Percentiles rank a stretch among this genome's conserved stretches.
phyloP scores from a whole-genome alignment of 1,284 basidiomycete genomes.

The Marasmius tenuissimus region DNA sequence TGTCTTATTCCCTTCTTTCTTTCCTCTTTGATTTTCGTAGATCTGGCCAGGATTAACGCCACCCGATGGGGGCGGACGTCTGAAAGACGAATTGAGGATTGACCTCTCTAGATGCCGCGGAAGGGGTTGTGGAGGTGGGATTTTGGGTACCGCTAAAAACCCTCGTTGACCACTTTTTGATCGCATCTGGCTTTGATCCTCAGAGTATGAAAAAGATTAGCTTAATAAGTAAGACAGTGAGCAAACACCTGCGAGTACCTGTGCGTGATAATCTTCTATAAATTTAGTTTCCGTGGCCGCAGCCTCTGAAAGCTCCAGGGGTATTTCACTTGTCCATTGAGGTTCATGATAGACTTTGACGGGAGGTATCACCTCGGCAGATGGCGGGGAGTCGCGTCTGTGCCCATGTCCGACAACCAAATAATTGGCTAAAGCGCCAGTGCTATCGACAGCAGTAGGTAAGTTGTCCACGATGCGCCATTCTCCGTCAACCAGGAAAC shows the following conservation, averaged over 20 bases:
- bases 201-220: neutral
- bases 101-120: conserved; percentile 94
- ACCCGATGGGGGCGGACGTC: conserved; percentile 22
- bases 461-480: conserved; percentile 81
- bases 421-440: conserved; percentile 95
- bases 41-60: conserved; percentile 28
- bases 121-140: conserved; percentile 83
- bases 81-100: conserved; percentile 67
- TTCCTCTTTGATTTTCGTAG: conserved; percentile 3
- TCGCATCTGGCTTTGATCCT: conserved; percentile 12
- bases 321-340: conserved; percentile 77
- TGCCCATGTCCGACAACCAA: conserved; percentile 51
- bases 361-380: neutral
- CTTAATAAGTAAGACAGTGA: neutral
- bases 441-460: conserved; percentile 91
- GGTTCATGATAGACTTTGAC: conserved; percentile 5
- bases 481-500: conserved; percentile 93
- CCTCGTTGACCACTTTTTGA: conserved; percentile 26
- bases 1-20: conserved; percentile 13
- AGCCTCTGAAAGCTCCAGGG: conserved; percentile 72
- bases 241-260: conserved; percentile 26
- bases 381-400: conserved; percentile 20
- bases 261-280: conserved; percentile 47
- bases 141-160: conserved; percentile 64
- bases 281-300: conserved; percentile 84